Percentiles rank a stretch among this genome's conserved stretches.
Evolutionary conservation across 345 rosid genomes (phyloP).

Genomic region (Hirschfeldia incana): DNA sequence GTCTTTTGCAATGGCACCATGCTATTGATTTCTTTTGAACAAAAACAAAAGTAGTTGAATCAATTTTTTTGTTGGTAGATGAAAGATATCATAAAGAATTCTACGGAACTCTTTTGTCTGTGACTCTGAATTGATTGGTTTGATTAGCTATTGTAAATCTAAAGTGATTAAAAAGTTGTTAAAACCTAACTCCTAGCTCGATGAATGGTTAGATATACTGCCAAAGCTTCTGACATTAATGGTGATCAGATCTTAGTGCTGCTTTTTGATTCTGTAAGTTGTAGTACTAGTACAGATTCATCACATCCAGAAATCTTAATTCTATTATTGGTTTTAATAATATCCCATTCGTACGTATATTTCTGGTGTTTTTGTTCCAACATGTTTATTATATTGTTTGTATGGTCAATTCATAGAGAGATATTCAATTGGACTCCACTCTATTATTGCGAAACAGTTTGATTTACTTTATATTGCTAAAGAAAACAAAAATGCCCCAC

Average conservation of each 20-base stretch:
- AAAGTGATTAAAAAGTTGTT: not conserved
- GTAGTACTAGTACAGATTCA: not conserved
- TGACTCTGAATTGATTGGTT: not conserved
- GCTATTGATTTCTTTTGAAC: not conserved
- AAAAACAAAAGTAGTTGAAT: not conserved
- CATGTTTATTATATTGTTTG: constrained; percentile 28
- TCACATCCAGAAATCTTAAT: not conserved
- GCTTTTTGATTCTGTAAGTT: not conserved
- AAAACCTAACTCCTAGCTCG: not conserved
- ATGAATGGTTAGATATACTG: not conserved
- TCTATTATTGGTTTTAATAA: not conserved
- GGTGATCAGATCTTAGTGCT: not conserved
- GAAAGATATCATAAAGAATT: not conserved
- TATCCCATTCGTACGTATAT: not conserved
- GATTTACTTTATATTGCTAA: constrained; percentile 36
- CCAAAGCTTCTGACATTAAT: not conserved
- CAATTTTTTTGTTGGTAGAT: not conserved
- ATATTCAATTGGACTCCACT: constrained; percentile 46
- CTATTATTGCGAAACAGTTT: constrained; percentile 61
- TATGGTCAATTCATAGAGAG: constrained; percentile 30
- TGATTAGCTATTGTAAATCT: not conserved
- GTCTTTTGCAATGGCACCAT: not conserved
- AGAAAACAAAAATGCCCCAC: constrained; percentile 58
- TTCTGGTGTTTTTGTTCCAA: not conserved
- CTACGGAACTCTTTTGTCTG: not conserved